Percentiles rank a stretch among this genome's conserved stretches.
These are phyloP conservation scores for Nakazawaea ambrosiae DNA, from an alignment of 805 yeast genomes.

Conservation along the genomic window DNA sequence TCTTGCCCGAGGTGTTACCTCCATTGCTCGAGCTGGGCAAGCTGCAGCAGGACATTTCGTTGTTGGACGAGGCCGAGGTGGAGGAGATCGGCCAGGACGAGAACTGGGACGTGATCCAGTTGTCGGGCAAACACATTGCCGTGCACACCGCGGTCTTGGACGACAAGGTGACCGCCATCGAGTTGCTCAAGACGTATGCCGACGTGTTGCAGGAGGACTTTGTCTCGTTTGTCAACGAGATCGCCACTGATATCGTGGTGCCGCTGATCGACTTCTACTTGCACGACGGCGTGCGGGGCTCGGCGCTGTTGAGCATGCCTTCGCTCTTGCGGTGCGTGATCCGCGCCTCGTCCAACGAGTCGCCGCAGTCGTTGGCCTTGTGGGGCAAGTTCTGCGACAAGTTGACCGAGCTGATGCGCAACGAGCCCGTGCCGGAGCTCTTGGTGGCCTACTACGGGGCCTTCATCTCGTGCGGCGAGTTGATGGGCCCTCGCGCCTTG, in stretches of 20 bases:
- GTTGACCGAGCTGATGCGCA: slow-evolving; percentile 57
- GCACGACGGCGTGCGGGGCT: slow-evolving; percentile 89
- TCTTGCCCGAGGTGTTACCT: slow-evolving; percentile 78
- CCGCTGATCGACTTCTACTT: slow-evolving; percentile 89
- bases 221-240: slow-evolving; percentile 74
- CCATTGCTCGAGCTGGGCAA: slow-evolving; percentile 83
- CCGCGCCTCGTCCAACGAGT: slow-evolving; percentile 40
- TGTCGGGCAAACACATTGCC: slow-evolving; percentile 89
- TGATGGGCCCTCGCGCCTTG: slow-evolving; percentile 61
- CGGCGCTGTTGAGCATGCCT: slow-evolving; percentile 84
- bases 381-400: slow-evolving; percentile 70
- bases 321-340: slow-evolving; percentile 60
- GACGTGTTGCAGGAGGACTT: slow-evolving; percentile 76
- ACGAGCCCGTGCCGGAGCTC: slow-evolving; percentile 81
- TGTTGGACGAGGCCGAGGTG: slow-evolving; percentile 83
- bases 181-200: slow-evolving; percentile 77
- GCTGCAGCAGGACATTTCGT: slow-evolving; percentile 81
- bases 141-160: slow-evolving; percentile 92
- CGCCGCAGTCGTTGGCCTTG: slow-evolving; percentile 54
- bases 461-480: slow-evolving; percentile 55
- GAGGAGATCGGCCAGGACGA: slow-evolving; percentile 78
- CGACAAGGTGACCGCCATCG: slow-evolving; percentile 91
- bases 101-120: slow-evolving; percentile 91
- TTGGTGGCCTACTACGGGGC: slow-evolving; percentile 73
- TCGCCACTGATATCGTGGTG: slow-evolving; percentile 69